Evolutionary conservation across 805 yeast genomes (phyloP).

Genomic region (Saccharomyces paradoxus): DNA sequence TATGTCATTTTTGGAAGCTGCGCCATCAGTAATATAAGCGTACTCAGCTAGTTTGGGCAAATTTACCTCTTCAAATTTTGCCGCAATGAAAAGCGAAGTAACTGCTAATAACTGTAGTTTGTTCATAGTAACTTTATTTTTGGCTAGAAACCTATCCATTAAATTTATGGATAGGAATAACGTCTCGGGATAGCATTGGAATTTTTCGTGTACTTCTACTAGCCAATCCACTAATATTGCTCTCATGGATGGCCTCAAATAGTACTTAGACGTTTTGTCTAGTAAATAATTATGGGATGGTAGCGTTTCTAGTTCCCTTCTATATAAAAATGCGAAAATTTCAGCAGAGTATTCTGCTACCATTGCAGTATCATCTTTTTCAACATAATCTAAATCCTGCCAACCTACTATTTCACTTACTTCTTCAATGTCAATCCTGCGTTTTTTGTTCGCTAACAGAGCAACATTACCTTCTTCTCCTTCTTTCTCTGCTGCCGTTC

Average conservation of each 20-base stretch:
- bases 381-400: conserved; percentile 60
- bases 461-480: conserved; percentile 1
- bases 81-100: conserved; percentile 79
- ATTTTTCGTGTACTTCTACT: conserved; percentile 78
- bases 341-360: conserved; percentile 83
- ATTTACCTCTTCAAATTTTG: conserved; percentile 88
- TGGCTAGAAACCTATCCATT: conserved; percentile 80
- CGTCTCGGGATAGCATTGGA: conserved; percentile 79
- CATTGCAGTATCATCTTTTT: conserved; percentile 72
- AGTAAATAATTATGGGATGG: conserved; percentile 63
- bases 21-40: conserved; percentile 82
- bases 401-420: conserved; percentile 19
- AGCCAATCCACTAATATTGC: conserved; percentile 90
- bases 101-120: conserved; percentile 80
- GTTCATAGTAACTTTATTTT: conserved; percentile 65
- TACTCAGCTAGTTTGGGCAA: conserved; percentile 79
- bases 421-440: conserved; percentile 31
- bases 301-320: conserved; percentile 56
- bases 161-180: conserved; percentile 73
- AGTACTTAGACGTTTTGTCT: conserved; percentile 40
- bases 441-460: conserved; percentile 12
- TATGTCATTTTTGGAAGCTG: conserved; percentile 71
- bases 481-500: conserved; percentile 1
- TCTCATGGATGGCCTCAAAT: conserved; percentile 73
- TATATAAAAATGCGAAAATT: conserved; percentile 68